Conservation (phyloP, 2,329 filamentous ascomycete genomes). For the Fusarium illudens region DNA sequence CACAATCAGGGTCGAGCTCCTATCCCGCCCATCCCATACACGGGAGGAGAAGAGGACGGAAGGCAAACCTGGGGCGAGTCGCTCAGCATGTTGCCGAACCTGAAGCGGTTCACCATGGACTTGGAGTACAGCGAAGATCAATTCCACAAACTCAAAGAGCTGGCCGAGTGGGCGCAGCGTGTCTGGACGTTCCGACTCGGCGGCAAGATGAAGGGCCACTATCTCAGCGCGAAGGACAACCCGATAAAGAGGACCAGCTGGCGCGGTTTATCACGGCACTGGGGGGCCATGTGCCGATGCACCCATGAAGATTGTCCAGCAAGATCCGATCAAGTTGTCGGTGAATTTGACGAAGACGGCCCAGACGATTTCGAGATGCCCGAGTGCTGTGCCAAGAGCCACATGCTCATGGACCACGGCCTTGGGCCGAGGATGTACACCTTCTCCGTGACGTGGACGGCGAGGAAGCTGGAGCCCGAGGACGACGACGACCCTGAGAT, state of each 20-base stretch:
- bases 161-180: constrained; percentile 22
- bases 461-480: constrained; percentile 14
- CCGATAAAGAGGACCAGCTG: constrained; percentile 12
- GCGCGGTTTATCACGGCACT: background rate
- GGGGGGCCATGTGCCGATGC: background rate
- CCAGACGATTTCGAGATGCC: background rate
- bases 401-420: background rate
- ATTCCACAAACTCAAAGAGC: background rate
- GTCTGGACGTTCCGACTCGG: constrained; percentile 26
- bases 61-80: constrained; percentile 4
- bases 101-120: constrained; percentile 11
- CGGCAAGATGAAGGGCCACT: constrained; percentile 21
- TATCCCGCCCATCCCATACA: constrained; percentile 12
- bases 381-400: background rate
- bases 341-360: background rate
- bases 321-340: background rate
- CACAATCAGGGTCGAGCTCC: background rate
- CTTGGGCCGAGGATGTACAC: constrained; percentile 20
- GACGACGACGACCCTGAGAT: constrained; percentile 3
- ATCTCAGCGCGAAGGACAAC: constrained; percentile 13
- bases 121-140: constrained; percentile 17
- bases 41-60: background rate
- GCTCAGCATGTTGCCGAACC: constrained; percentile 7
- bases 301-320: background rate
- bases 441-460: constrained; percentile 17